A percentile compares a stretch with the other conserved stretches of the same genome.
phyloP scores from a whole-genome alignment of 768 basidiomycete genomes.

The Trametes punicea region DNA sequence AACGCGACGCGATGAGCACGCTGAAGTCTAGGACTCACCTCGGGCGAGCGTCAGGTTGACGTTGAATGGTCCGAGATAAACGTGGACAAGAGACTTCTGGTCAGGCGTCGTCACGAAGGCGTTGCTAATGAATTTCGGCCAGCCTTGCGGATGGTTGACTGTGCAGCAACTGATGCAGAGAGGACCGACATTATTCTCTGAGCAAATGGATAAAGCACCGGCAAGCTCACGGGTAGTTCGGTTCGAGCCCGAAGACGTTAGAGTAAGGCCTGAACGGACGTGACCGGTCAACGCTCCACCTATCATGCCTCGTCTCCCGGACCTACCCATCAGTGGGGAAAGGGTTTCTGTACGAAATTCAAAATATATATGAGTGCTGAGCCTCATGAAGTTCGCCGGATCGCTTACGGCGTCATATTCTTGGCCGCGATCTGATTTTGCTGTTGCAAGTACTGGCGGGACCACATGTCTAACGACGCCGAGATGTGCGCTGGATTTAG shows the following conservation, averaged over 20 bases:
- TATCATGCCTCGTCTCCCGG: not conserved
- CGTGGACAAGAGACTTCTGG: slow-evolving; percentile 42
- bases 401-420: slow-evolving; percentile 49
- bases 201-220: slow-evolving; percentile 30
- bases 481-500: not conserved
- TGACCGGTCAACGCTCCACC: not conserved
- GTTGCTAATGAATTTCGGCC: slow-evolving; percentile 53
- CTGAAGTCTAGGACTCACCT: slow-evolving; percentile 25
- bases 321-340: slow-evolving; percentile 50
- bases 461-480: slow-evolving; percentile 49
- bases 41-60: slow-evolving; percentile 38
- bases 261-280: slow-evolving; percentile 37
- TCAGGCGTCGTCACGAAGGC: slow-evolving; percentile 49
- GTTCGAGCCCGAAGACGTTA: slow-evolving; percentile 49
- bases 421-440: slow-evolving; percentile 55
- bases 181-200: slow-evolving; percentile 14
- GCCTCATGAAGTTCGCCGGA: not conserved
- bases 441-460: slow-evolving; percentile 55
- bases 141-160: slow-evolving; percentile 52
- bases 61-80: slow-evolving; percentile 48
- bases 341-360: slow-evolving; percentile 38
- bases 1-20: not conserved
- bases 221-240: slow-evolving; percentile 43
- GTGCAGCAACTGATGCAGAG: slow-evolving; percentile 42
- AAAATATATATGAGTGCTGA: not conserved